These are phyloP conservation scores for Russula sp. DNA, from an alignment of 768 basidiomycete species.

Conservation along the genomic window DNA sequence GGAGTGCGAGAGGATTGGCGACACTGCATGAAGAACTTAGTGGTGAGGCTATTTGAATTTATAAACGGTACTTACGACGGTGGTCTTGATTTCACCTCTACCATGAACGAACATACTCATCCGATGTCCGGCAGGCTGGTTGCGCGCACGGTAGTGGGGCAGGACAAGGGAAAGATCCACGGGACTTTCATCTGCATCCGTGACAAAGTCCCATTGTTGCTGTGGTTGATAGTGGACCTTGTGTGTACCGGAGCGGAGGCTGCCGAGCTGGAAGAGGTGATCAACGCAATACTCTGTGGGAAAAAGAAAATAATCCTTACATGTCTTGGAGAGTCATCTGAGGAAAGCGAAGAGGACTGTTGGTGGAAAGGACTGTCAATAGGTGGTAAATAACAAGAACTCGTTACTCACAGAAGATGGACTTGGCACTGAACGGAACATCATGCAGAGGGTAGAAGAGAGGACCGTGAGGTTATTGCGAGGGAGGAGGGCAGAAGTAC, in stretches of 20 bases:
- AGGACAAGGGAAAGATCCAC: constrained; percentile 62
- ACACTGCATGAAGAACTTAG: constrained; percentile 21
- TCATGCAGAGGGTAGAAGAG: not conserved
- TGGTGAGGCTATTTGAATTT: not conserved
- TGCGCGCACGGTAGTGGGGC: constrained; percentile 71
- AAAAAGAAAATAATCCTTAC: not conserved
- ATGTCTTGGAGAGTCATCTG: constrained; percentile 13
- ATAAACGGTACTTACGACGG: constrained; percentile 49
- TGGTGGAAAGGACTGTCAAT: not conserved
- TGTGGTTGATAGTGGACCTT: constrained; percentile 23
- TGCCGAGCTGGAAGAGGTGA: not conserved
- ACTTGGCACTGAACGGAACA: constrained; percentile 3
- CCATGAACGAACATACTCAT: constrained; percentile 60
- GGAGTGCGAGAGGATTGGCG: constrained; percentile 28
- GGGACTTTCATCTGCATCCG: constrained; percentile 44
- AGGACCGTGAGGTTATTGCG: not conserved
- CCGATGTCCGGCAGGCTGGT: constrained; percentile 65
- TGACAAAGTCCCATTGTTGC: constrained; percentile 50
- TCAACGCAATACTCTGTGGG: not conserved
- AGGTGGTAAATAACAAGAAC: not conserved
- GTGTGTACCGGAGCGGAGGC: constrained; percentile 12
- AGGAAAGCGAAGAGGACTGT: constrained; percentile 14
- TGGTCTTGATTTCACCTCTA: constrained; percentile 51
- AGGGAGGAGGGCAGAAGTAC: not conserved
- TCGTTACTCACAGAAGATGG: constrained; percentile 3